Conservation (phyloP, 495 filamentous ascomycete species). For the Umbilicaria muhlenbergii region DNA sequence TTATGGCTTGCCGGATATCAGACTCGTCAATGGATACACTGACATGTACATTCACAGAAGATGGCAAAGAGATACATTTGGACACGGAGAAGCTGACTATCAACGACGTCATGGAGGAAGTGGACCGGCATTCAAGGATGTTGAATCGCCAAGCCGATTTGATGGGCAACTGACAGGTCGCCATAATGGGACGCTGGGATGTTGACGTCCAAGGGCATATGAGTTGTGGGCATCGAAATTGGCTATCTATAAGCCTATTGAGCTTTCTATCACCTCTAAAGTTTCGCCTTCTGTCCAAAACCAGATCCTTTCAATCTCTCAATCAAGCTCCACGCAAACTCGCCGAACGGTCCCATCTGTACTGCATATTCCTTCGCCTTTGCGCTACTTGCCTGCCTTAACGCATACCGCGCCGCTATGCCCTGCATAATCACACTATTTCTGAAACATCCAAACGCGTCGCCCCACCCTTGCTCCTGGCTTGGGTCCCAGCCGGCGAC, state of each 20-base stretch:
- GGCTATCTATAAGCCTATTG: background rate
- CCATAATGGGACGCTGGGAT: background rate
- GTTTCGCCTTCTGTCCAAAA: conserved; percentile 26
- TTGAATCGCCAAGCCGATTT: conserved; percentile 73
- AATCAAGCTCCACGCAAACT: conserved; percentile 59
- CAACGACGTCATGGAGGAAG: conserved; percentile 73
- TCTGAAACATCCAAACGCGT: conserved; percentile 50
- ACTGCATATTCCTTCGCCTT: conserved; percentile 57
- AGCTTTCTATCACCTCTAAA: conserved; percentile 21
- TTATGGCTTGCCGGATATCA: background rate
- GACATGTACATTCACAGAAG: conserved; percentile 8
- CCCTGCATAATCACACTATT: conserved; percentile 82
- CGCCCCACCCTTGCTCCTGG: conserved; percentile 40
- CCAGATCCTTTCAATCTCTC: conserved; percentile 26
- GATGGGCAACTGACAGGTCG: conserved; percentile 30
- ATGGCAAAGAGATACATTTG: conserved; percentile 33
- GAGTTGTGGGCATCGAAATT: background rate
- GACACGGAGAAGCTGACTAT: conserved; percentile 77
- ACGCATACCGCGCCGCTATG: conserved; percentile 72
- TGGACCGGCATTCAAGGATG: conserved; percentile 71
- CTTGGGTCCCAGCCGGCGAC: conserved; percentile 52
- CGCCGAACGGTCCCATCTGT: conserved; percentile 48
- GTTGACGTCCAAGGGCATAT: background rate
- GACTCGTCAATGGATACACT: too few relatives aligned
- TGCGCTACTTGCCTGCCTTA: conserved; percentile 78